These are phyloP conservation scores for Blumeria graminis DNA, from an alignment of 2,329 filamentous ascomycete genomes.

Conservation along the genomic window DNA sequence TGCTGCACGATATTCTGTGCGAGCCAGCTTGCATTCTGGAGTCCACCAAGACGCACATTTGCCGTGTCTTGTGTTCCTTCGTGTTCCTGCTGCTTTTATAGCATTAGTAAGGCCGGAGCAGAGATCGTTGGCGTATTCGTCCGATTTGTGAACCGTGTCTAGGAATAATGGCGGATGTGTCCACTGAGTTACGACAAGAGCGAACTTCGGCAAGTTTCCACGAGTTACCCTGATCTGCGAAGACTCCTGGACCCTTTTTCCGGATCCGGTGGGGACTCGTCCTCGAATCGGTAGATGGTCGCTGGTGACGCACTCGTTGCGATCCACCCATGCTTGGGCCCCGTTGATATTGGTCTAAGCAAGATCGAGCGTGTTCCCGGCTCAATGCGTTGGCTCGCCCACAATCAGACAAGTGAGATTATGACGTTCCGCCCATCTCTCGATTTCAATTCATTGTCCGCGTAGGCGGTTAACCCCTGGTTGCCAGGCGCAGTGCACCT, in stretches of 20 bases:
- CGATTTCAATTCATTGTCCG: background rate
- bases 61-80: background rate
- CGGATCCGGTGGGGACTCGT: background rate
- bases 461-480: background rate
- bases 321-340: background rate
- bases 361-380: background rate
- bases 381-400: background rate
- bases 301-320: background rate
- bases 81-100: background rate
- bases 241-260: background rate
- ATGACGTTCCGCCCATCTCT: background rate
- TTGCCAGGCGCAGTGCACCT: background rate
- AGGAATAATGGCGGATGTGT: background rate
- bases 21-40: background rate
- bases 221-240: background rate
- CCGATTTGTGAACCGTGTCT: background rate
- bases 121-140: background rate
- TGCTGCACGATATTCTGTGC: background rate
- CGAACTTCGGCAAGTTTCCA: background rate
- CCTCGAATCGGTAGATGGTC: background rate
- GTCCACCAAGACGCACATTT: background rate
- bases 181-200: background rate
- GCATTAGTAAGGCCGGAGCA: background rate
- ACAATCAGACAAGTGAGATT: background rate
- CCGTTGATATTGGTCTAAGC: background rate